Evolutionary conservation across 164 flowering plant species (phyloP).

Genomic region (Vitis cinerea): DNA sequence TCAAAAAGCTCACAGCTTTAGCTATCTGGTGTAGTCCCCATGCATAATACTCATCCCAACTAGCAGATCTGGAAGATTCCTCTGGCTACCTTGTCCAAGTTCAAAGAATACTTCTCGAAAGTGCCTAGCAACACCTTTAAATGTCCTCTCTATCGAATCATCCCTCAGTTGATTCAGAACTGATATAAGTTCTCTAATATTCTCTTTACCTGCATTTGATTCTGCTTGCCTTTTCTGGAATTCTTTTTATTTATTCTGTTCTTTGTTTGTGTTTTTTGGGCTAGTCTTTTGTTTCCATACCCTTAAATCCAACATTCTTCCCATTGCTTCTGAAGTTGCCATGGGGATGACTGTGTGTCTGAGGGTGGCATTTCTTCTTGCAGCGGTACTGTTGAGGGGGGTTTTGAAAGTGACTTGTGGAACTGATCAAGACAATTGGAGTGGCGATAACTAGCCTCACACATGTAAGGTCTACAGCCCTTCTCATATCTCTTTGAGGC

Average conservation of each 20-base stretch:
- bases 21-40: slow-evolving; percentile 95
- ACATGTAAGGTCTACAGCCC: slow-evolving; percentile 94
- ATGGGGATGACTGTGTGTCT: slow-evolving; percentile 1
- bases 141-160: slow-evolving; percentile 98
- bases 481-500: slow-evolving; percentile 90
- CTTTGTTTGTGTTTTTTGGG: too few relatives aligned
- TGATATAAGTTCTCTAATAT: slow-evolving; percentile 84
- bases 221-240: slow-evolving; percentile 97
- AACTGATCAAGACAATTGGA: slow-evolving; percentile 92
- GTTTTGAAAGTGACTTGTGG: slow-evolving; percentile 49
- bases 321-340: slow-evolving; percentile 15
- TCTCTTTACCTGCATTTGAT: slow-evolving; percentile 97
- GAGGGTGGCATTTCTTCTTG: slow-evolving; percentile 26
- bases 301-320: too few relatives aligned
- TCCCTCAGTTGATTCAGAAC: slow-evolving; percentile 93
- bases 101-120: slow-evolving; percentile 94
- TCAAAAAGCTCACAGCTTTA: slow-evolving; percentile 97
- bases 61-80: too few relatives aligned
- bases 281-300: too few relatives aligned
- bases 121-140: slow-evolving; percentile 97
- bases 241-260: slow-evolving; percentile 30
- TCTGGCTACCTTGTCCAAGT: slow-evolving; percentile 89
- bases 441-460: slow-evolving; percentile 88
- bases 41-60: slow-evolving; percentile 88
- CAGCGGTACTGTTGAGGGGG: slow-evolving; percentile 17